A percentile compares a stretch with the other conserved stretches of the same genome.
Evolutionary conservation across 345 rosid genomes (phyloP).

Genomic region (Euphorbia peplus): DNA sequence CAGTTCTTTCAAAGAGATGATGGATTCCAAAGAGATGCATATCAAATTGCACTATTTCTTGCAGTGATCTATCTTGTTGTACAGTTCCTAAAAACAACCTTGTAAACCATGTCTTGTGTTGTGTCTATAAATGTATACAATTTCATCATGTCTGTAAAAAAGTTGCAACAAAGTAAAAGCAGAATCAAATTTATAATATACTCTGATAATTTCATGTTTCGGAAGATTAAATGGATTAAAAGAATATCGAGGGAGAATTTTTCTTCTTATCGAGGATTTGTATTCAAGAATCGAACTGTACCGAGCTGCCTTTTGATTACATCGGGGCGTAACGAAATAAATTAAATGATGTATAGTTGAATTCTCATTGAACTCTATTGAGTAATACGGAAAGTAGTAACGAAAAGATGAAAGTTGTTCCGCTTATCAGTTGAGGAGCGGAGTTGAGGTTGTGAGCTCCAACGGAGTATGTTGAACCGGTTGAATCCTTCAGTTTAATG

Average conservation of each 20-base stretch:
- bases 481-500: constrained; percentile 59
- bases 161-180: too few relatives aligned
- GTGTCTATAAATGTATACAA: too few relatives aligned
- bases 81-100: constrained; percentile 76
- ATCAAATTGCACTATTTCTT: constrained; percentile 74
- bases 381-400: constrained; percentile 32
- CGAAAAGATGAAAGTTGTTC: constrained; percentile 31
- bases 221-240: neutral
- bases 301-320: constrained; percentile 15
- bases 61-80: constrained; percentile 78
- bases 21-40: constrained; percentile 66
- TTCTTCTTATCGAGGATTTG: neutral
- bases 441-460: constrained; percentile 49
- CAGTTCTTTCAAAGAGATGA: constrained; percentile 92
- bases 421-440: constrained; percentile 20
- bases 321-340: constrained; percentile 28
- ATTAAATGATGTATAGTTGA: constrained; percentile 26
- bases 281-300: constrained; percentile 17
- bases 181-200: too few relatives aligned
- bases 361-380: constrained; percentile 29
- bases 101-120: too few relatives aligned
- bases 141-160: too few relatives aligned
- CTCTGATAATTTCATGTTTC: neutral
- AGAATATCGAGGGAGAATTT: neutral
- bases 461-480: constrained; percentile 44